Percentiles rank a stretch among this genome's conserved stretches.
phyloP scores from a whole-genome alignment of 306 rosid species.

The Pterocarpus santalinus region DNA sequence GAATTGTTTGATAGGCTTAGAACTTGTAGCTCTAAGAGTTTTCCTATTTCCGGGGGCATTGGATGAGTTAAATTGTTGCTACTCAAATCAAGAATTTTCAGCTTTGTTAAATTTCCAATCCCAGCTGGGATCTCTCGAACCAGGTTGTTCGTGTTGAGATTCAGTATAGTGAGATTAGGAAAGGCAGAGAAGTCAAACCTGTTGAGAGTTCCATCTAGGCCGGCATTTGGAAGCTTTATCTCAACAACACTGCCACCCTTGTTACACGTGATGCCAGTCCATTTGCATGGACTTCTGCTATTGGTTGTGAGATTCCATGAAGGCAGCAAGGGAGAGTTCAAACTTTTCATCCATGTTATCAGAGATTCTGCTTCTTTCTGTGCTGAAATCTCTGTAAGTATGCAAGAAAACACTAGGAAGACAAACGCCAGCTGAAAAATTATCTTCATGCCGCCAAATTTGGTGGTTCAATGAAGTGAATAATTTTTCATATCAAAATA shows the following conservation, averaged over 20 bases:
- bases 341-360: constrained; percentile 40
- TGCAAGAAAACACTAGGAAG: constrained; percentile 18
- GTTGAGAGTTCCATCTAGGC: constrained; percentile 41
- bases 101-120: constrained; percentile 41
- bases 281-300: constrained; percentile 42
- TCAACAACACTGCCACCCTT: constrained; percentile 38
- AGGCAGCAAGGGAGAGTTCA: constrained; percentile 38
- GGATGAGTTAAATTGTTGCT: constrained; percentile 39
- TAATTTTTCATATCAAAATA: neutral
- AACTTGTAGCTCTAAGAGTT: constrained; percentile 38
- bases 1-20: constrained; percentile 39
- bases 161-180: constrained; percentile 42
- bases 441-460: constrained; percentile 34
- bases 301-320: constrained; percentile 39
- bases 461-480: neutral
- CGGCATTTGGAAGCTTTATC: constrained; percentile 38
- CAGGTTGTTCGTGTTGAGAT: constrained; percentile 42
- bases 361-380: constrained; percentile 50
- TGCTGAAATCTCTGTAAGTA: constrained; percentile 22
- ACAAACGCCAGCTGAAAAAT: constrained; percentile 9
- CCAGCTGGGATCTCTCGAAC: constrained; percentile 42
- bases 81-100: constrained; percentile 43
- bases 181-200: constrained; percentile 52
- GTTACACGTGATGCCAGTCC: constrained; percentile 40
- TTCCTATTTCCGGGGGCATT: constrained; percentile 44